phyloP scores from a whole-genome alignment of 176 grass and related monocot species.

The Zea luxurians region DNA sequence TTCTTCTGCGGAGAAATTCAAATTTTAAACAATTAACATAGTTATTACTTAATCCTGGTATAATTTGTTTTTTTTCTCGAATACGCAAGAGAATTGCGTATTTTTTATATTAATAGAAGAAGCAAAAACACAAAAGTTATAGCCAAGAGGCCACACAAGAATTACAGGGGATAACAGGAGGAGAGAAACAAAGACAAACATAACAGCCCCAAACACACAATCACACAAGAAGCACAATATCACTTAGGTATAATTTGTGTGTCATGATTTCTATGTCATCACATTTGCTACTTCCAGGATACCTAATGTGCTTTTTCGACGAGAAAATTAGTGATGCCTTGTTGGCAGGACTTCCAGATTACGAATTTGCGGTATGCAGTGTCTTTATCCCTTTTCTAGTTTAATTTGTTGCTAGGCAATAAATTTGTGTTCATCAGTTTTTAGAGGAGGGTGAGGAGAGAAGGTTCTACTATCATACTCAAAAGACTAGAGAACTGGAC shows the following conservation, averaged over 20 bases:
- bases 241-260: too few species aligned
- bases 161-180: too few species aligned
- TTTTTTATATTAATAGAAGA: too few species aligned
- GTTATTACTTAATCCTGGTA: slow-evolving; percentile 14
- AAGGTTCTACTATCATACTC: slow-evolving; percentile 94
- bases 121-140: too few species aligned
- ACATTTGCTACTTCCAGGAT: slow-evolving; percentile 61
- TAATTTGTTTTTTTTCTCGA: too few species aligned
- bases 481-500: slow-evolving; percentile 95
- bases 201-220: too few species aligned
- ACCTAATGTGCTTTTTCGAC: slow-evolving; percentile 90
- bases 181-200: too few species aligned
- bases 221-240: too few species aligned
- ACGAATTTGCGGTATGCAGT: slow-evolving; percentile 78
- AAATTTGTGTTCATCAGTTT: slow-evolving; percentile 57
- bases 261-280: slow-evolving; percentile 16
- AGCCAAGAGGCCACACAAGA: too few species aligned
- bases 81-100: too few species aligned
- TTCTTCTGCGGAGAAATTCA: not conserved
- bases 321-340: slow-evolving; percentile 74
- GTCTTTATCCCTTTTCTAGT: slow-evolving; percentile 21
- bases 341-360: slow-evolving; percentile 70
- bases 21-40: not conserved
- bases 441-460: slow-evolving; percentile 79
- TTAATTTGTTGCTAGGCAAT: not conserved